A percentile compares a stretch with the other conserved stretches of the same genome.
Evolutionary conservation across 1,139 yeast species (phyloP).

Genomic region (Debaryomyces subglobosus): DNA sequence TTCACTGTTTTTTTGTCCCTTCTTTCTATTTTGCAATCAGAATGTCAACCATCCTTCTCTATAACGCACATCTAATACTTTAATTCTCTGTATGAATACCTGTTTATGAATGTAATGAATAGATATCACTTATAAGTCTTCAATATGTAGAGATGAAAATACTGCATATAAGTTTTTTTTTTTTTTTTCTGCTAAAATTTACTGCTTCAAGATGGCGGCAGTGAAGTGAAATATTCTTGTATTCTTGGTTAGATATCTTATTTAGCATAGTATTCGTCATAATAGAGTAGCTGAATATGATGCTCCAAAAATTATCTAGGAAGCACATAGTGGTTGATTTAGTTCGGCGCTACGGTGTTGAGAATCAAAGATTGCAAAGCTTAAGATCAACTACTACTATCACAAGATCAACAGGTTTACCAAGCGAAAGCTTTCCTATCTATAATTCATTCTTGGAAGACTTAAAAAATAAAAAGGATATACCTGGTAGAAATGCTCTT

Average conservation of each 20-base stretch:
- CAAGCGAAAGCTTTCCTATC: slow-evolving; percentile 15
- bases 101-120: slow-evolving; percentile 6
- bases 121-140: slow-evolving; percentile 3
- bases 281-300: background rate
- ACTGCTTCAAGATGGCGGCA: slow-evolving; percentile 2
- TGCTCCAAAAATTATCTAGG: slow-evolving; percentile 6
- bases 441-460: slow-evolving; percentile 18
- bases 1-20: background rate
- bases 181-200: slow-evolving; percentile 4
- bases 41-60: background rate
- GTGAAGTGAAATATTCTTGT: background rate
- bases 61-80: slow-evolving; percentile 4
- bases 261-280: background rate
- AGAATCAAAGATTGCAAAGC: background rate
- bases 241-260: background rate
- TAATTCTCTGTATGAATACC: slow-evolving; percentile 7
- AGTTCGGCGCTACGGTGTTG: slow-evolving; percentile 6
- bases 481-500: slow-evolving; percentile 13
- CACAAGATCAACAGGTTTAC: slow-evolving; percentile 4
- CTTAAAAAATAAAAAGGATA: slow-evolving; percentile 15
- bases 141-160: background rate
- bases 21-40: slow-evolving; percentile 3
- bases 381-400: slow-evolving; percentile 5
- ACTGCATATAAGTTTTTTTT: slow-evolving; percentile 6
- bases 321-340: background rate